A percentile compares a stretch with the other conserved stretches of the same genome.
phyloP scores from a whole-genome alignment of 306 rosid genomes.

The Mucuna pruriens region DNA sequence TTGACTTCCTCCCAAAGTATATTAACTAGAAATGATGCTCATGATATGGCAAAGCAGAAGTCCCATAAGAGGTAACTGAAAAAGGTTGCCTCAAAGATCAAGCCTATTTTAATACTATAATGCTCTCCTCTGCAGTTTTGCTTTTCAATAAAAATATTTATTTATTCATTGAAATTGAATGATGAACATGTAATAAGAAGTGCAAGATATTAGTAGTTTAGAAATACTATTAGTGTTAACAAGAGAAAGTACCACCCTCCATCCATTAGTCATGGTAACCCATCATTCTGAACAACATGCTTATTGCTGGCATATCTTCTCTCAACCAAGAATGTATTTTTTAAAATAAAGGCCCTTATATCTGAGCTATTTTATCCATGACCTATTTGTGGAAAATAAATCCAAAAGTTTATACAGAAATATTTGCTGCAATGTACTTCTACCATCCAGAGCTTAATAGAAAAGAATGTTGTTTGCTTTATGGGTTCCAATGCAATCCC shows the following conservation, averaged over 20 bases:
- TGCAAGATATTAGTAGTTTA: not conserved
- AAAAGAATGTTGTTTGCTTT: not conserved
- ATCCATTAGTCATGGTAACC: not conserved
- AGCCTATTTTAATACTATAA: not conserved
- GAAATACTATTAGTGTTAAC: not conserved
- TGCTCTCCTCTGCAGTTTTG: no score
- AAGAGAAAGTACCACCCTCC: not conserved
- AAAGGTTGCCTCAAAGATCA: not conserved
- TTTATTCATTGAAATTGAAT: no score
- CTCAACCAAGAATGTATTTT: not conserved
- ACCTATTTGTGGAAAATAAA: not conserved
- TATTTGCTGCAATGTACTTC: not conserved
- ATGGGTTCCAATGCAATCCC: not conserved
- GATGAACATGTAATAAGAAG: not conserved
- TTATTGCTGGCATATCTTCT: not conserved
- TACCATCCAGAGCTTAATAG: not conserved
- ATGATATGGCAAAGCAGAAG: not conserved
- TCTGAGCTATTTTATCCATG: not conserved
- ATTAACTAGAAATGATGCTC: not conserved
- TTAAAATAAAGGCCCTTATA: not conserved
- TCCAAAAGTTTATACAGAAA: not conserved
- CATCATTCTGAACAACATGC: constrained; percentile 1
- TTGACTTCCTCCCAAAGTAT: not conserved
- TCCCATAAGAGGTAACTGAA: not conserved
- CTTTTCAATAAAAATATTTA: no score